phyloP scores from a whole-genome alignment of 2,329 filamentous ascomycete species.

The Ambrosiella cleistominuta region DNA sequence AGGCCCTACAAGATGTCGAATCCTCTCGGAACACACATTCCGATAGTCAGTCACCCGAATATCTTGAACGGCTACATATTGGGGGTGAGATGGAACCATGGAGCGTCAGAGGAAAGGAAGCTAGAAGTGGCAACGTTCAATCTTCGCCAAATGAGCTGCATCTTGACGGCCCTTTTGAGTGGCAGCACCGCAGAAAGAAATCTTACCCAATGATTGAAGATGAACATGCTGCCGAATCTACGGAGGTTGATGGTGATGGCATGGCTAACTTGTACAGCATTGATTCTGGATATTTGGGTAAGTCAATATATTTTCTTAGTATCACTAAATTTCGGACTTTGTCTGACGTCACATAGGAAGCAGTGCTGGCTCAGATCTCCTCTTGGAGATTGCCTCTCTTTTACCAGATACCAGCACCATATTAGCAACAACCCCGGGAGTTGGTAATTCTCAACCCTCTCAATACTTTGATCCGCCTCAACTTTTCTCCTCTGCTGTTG shows the following conservation, averaged over 20 bases:
- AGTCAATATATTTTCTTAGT: not conserved
- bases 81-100: not conserved
- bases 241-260: slow-evolving; percentile 15
- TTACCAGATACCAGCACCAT: slow-evolving; percentile 1
- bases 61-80: not conserved
- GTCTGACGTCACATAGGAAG: slow-evolving; percentile 13
- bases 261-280: slow-evolving; percentile 16
- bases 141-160: not conserved
- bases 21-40: not conserved
- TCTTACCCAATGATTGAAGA: not conserved
- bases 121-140: not conserved
- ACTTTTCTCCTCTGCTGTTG: slow-evolving; percentile 11
- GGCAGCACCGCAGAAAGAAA: not conserved
- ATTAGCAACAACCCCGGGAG: not conserved
- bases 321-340: not conserved
- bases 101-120: not conserved
- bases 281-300: slow-evolving; percentile 17
- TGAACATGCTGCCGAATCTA: not conserved
- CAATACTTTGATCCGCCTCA: slow-evolving; percentile 7
- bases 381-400: slow-evolving; percentile 15
- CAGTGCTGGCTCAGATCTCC: slow-evolving; percentile 17
- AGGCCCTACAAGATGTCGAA: slow-evolving; percentile 12
- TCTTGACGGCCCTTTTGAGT: not conserved
- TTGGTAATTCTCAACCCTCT: not conserved
- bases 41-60: not conserved